Base-by-base conservation (phyloP, 148 eudicot species). In the Pouteria glomerata region DNA sequence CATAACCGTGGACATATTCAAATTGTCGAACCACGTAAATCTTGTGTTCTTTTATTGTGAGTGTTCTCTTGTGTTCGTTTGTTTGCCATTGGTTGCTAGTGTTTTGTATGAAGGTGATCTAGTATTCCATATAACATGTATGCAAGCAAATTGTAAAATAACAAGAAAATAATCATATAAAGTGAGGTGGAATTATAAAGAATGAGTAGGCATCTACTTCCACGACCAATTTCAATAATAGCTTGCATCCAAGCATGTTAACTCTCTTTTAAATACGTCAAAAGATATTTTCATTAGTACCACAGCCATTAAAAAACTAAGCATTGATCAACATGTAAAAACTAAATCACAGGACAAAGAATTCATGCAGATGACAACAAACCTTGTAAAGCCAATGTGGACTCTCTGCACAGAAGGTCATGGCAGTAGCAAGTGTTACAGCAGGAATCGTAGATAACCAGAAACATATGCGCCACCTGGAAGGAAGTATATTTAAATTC, bases 371-470 rank as follows among this genome's bases (percentile, higher is more conserved):
- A 62, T 4, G 62, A 59, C 26, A 64, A 48, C 82, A 84, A 78
- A 95, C 99, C 99, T 95, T 95, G 84, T 89, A 85, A 39, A 95
- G 91, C 99, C 97, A 95, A 73, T 88, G 88, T 51, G 99, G 99
- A 81, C 96, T 89, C 77, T 91, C 99, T 24, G 84, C 99, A 82
- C 92, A 89, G 63, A 91, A 83, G 45, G 70, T 64, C 96, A 95
- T 95, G 66, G 86, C 82, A 79, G 89, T 74, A 76, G 87, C 97
- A 79, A 95, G 92, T 57, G 83, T 44, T 21, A 83, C 80, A 63
- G 98, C 96, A 30, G 98, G 98, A 81, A 95, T 76, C 21, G 79
- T 79, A 66, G 97, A 91, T 59, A 83, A 63, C 97, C 97, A 95
- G 76, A 95, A 95, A 82, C 99, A 95, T 68, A 84, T 64, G 33